Evolutionary conservation across 345 rosid genomes (phyloP).

Genomic region (Capsella bursapastoris): DNA sequence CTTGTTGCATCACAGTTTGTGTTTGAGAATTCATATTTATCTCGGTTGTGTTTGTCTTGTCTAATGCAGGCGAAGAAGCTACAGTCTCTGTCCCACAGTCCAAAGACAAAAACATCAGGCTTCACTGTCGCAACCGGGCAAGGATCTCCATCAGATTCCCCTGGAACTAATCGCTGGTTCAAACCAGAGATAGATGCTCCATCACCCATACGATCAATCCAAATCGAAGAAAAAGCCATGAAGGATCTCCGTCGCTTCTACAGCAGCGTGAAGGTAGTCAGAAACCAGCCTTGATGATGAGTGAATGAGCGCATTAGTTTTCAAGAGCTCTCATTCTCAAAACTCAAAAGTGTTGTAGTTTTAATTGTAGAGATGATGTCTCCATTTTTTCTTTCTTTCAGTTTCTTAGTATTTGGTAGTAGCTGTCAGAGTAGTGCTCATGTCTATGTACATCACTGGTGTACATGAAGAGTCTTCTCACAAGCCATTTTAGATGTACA

Average conservation of each 20-base stretch:
- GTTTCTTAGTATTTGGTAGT: conserved; percentile 7
- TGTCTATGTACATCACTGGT: conserved; percentile 35
- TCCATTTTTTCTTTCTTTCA: not conserved
- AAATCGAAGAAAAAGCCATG: conserved; percentile 94
- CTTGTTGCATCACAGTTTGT: conserved; percentile 5
- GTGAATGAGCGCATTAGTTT: conserved; percentile 20
- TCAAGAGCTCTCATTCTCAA: conserved; percentile 24
- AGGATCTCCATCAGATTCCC: conserved; percentile 85
- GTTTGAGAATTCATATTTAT: conserved; percentile 10
- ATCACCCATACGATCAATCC: conserved; percentile 84
- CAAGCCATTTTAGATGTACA: conserved; percentile 27
- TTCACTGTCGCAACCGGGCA: conserved; percentile 65
- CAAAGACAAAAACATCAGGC: conserved; percentile 75
- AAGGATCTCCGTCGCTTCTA: conserved; percentile 90
- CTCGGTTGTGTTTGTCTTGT: conserved; percentile 1
- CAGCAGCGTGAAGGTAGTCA: conserved; percentile 83
- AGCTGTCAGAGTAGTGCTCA: conserved; percentile 16
- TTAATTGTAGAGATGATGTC: conserved; percentile 43
- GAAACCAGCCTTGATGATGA: conserved; percentile 53
- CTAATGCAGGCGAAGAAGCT: conserved; percentile 66
- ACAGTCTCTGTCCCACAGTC: conserved; percentile 65
- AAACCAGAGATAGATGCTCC: conserved; percentile 76
- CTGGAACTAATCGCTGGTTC: conserved; percentile 91
- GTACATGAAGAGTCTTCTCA: conserved; percentile 32
- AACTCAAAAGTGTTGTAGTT: conserved; percentile 30